These are phyloP conservation scores for Mycena sp. DNA, from an alignment of 1,284 basidiomycete genomes.

Conservation along the genomic window DNA sequence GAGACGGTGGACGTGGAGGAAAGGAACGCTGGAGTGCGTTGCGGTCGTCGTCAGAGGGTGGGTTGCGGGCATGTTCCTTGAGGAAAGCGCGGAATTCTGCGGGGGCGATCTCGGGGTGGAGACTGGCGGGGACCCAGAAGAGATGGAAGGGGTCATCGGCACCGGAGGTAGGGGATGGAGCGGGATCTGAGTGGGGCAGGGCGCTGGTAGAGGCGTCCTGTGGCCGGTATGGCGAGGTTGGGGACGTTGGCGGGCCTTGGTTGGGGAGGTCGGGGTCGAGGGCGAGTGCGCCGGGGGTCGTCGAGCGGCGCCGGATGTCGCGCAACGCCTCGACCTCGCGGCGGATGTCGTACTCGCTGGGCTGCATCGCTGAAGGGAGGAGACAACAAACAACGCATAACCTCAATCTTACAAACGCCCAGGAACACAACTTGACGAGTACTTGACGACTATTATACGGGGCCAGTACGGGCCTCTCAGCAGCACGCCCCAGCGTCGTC, in stretches of 20 bases:
- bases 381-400: too few species aligned
- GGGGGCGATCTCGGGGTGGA: slow-evolving; percentile 98
- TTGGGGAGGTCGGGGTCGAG: slow-evolving; percentile 90
- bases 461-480: too few species aligned
- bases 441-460: too few species aligned
- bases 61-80: slow-evolving; percentile 86
- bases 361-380: slow-evolving; percentile 14
- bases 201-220: slow-evolving; percentile 43
- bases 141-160: slow-evolving; percentile 88
- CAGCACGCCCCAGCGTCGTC: too few species aligned
- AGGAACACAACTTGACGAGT: too few species aligned
- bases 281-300: slow-evolving; percentile 79
- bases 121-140: slow-evolving; percentile 97
- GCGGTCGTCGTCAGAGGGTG: slow-evolving; percentile 57
- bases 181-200: slow-evolving; percentile 17
- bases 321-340: slow-evolving; percentile 62
- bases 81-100: slow-evolving; percentile 95
- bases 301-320: slow-evolving; percentile 84
- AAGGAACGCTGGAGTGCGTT: slow-evolving; percentile 42
- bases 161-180: slow-evolving; percentile 43
- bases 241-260: slow-evolving; percentile 61
- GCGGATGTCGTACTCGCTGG: slow-evolving; percentile 26
- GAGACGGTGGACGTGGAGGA: slow-evolving; percentile 45
- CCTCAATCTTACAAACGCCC: too few species aligned
- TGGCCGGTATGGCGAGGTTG: slow-evolving; percentile 61